These are phyloP conservation scores for Pholiota adiposa DNA, from an alignment of 1,284 basidiomycete genomes.

Conservation along the genomic window DNA sequence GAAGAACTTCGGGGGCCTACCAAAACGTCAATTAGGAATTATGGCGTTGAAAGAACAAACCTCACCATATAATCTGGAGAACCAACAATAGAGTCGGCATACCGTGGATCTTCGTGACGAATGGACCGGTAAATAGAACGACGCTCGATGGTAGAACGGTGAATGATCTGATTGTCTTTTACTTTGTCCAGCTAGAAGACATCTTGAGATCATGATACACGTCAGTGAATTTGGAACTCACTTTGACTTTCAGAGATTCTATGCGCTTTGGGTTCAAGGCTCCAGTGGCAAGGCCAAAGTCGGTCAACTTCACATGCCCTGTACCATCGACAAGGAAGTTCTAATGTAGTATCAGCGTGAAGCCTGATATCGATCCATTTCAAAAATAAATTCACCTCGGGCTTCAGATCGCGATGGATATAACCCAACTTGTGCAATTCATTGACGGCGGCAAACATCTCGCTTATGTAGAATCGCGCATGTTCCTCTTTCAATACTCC, in stretches of 20 bases:
- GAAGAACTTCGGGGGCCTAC: conserved; percentile 86
- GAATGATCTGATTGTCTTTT: conserved; percentile 91
- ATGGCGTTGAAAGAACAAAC: not conserved
- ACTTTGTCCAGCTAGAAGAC: conserved; percentile 86
- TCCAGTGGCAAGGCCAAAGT: conserved; percentile 97
- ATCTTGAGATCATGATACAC: not conserved
- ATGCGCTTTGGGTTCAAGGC: conserved; percentile 95
- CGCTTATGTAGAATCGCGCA: conserved; percentile 92
- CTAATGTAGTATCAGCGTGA: conserved; percentile 41
- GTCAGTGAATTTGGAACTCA: conserved; percentile 29
- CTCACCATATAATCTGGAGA: conserved; percentile 93
- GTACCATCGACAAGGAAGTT: conserved; percentile 97
- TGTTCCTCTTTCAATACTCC: conserved; percentile 96
- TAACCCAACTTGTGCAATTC: conserved; percentile 95
- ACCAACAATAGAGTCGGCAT: conserved; percentile 98
- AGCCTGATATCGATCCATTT: conserved; percentile 2
- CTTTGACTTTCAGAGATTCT: conserved; percentile 92
- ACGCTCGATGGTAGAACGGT: conserved; percentile 93
- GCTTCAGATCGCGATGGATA: conserved; percentile 97
- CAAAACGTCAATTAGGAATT: not conserved
- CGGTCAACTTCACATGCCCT: conserved; percentile 98
- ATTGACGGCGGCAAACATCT: conserved; percentile 93
- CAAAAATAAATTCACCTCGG: conserved; percentile 67
- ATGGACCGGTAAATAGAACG: conserved; percentile 95
- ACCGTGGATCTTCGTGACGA: conserved; percentile 89